Conservation (phyloP, 805 yeast species). For the Spathaspora boniae region DNA sequence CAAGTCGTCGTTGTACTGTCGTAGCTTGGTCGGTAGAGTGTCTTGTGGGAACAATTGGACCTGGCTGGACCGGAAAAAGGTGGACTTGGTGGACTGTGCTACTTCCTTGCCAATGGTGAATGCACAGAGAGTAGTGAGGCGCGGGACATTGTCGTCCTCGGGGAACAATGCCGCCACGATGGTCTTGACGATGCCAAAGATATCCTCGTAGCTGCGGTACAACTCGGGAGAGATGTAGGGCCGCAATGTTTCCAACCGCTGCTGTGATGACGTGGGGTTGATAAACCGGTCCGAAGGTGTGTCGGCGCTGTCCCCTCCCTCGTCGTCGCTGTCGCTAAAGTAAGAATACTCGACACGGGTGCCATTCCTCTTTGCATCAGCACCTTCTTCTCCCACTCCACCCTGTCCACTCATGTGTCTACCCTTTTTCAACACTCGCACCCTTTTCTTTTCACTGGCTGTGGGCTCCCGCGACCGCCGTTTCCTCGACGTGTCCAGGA, state of each 20-base stretch:
- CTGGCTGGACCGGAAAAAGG: conserved; percentile 31
- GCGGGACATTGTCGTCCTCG: background rate
- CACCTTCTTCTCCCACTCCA: background rate
- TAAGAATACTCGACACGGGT: too few species aligned
- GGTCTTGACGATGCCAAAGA: conserved; percentile 27
- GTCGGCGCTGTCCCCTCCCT: too few species aligned
- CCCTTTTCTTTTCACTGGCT: too few species aligned
- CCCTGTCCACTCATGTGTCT: too few species aligned
- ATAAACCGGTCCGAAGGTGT: background rate
- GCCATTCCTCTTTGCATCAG: too few species aligned
- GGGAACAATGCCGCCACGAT: conserved; percentile 18
- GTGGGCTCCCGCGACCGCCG: too few species aligned
- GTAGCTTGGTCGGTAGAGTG: conserved; percentile 22
- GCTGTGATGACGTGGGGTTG: background rate
- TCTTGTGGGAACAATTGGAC: conserved; percentile 23
- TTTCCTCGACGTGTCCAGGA: background rate
- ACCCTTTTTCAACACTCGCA: too few species aligned
- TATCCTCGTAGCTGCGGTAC: conserved; percentile 26
- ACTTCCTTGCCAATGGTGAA: conserved; percentile 31
- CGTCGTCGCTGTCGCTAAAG: background rate
- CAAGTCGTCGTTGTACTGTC: conserved; percentile 19
- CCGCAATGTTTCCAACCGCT: conserved; percentile 22
- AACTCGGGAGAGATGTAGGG: conserved; percentile 26
- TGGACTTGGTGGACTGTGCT: conserved; percentile 30
- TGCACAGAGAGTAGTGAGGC: conserved; percentile 14